These are phyloP conservation scores for Fusarium sp. DNA, from an alignment of 2,329 filamentous ascomycete genomes.

Conservation along the genomic window DNA sequence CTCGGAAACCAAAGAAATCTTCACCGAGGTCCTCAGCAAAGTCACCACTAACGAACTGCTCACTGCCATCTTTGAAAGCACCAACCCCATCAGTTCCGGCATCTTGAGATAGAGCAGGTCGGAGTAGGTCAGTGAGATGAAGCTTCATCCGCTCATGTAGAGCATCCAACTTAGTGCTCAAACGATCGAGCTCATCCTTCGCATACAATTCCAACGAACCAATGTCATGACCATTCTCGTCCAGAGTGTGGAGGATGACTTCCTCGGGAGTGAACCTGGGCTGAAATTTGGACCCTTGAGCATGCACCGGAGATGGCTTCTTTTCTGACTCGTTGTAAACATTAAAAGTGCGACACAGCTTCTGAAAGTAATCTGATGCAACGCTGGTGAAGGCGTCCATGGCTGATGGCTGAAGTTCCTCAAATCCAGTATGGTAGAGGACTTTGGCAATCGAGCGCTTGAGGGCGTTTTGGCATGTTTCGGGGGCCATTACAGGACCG, in stretches of 20 bases:
- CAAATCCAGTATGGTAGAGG: constrained; percentile 95
- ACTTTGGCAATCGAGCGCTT: constrained; percentile 93
- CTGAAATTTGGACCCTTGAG: constrained; percentile 58
- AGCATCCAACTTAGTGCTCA: constrained; percentile 78
- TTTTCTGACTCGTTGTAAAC: constrained; percentile 86
- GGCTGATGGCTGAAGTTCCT: constrained; percentile 95
- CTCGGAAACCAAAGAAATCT: constrained; percentile 98
- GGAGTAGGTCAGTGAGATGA: constrained; percentile 90
- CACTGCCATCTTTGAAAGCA: constrained; percentile 95
- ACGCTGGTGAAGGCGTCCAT: constrained; percentile 90
- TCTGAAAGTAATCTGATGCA: constrained; percentile 88
- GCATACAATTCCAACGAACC: constrained; percentile 85
- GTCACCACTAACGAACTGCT: constrained; percentile 95
- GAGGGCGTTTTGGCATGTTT: constrained; percentile 82
- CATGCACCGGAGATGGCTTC: constrained; percentile 61
- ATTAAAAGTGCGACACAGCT: constrained; percentile 81
- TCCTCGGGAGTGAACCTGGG: constrained; percentile 84
- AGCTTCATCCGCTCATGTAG: constrained; percentile 96
- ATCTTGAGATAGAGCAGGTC: constrained; percentile 81
- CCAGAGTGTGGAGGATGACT: constrained; percentile 83
- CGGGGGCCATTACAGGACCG: constrained; percentile 85
- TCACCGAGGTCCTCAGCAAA: constrained; percentile 98
- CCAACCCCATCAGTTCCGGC: constrained; percentile 84
- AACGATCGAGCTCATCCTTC: constrained; percentile 90
- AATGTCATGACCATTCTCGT: constrained; percentile 84